Evolutionary conservation across 495 filamentous ascomycete species (phyloP).

Genomic region (Neurospora cerealis): DNA sequence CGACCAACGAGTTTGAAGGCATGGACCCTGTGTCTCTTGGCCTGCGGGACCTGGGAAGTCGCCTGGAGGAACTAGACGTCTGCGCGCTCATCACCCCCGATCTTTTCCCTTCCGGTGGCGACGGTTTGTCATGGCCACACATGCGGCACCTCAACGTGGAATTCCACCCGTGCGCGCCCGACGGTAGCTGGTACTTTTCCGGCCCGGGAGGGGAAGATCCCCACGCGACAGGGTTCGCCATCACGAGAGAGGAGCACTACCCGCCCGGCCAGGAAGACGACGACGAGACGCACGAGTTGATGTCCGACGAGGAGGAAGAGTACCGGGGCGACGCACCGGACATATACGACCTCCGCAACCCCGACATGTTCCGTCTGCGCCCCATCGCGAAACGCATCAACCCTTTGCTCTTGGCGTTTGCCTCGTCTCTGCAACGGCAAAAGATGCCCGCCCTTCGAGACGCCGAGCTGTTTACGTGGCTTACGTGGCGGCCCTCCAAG

Average conservation of each 20-base stretch:
- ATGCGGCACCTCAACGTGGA: constrained; percentile 22
- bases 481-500: constrained; percentile 14
- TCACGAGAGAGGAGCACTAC: constrained; percentile 24
- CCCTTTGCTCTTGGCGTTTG: constrained; percentile 17
- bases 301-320: constrained; percentile 17
- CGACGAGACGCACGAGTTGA: constrained; percentile 14
- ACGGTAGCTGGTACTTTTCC: constrained; percentile 22
- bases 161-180: constrained; percentile 22
- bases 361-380: constrained; percentile 19
- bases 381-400: constrained; percentile 15
- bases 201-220: constrained; percentile 20
- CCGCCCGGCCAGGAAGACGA: constrained; percentile 15
- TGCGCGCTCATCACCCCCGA: constrained; percentile 22
- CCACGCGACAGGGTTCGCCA: constrained; percentile 13
- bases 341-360: constrained; percentile 4
- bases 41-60: constrained; percentile 10
- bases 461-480: constrained; percentile 15
- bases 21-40: constrained; percentile 18
- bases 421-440: constrained; percentile 5
- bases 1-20: neutral
- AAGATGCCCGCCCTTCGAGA: constrained; percentile 10
- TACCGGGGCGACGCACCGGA: neutral
- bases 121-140: constrained; percentile 8
- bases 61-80: constrained; percentile 12
- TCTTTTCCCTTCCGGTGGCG: constrained; percentile 19